phyloP scores from a whole-genome alignment of 208 protist genomes.

The Acanthamoeba quina region DNA sequence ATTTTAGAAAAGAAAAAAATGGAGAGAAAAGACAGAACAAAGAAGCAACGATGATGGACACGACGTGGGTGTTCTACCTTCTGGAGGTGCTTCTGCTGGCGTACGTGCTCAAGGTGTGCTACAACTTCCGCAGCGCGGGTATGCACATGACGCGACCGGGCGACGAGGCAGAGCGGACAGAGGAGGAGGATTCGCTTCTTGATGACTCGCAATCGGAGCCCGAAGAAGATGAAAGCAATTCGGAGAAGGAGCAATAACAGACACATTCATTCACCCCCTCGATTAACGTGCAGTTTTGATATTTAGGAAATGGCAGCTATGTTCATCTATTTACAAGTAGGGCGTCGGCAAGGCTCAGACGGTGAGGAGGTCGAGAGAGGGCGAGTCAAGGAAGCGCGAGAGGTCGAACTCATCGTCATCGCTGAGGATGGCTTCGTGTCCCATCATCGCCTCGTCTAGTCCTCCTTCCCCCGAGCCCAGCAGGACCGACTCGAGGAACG shows the following conservation, averaged over 20 bases:
- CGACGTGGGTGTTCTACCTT: neutral
- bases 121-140: neutral
- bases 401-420: neutral
- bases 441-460: neutral
- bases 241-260: neutral
- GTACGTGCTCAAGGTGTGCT: neutral
- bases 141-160: constrained; percentile 3
- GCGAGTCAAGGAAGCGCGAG: neutral
- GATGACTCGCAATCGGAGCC: neutral
- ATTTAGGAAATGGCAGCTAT: no score
- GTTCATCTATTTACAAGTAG: no score
- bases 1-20: neutral
- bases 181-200: neutral
- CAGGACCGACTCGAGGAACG: neutral
- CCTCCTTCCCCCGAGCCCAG: neutral
- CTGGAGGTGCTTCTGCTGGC: neutral
- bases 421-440: no score
- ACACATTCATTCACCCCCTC: no score
- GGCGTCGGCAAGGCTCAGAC: no score
- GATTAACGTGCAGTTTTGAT: no score
- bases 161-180: neutral
- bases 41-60: neutral
- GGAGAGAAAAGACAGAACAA: neutral
- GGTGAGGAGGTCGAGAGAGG: neutral
- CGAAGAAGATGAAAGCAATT: neutral